These are phyloP conservation scores for Heritiera littoralis DNA, from an alignment of 345 rosid species.

Conservation along the genomic window DNA sequence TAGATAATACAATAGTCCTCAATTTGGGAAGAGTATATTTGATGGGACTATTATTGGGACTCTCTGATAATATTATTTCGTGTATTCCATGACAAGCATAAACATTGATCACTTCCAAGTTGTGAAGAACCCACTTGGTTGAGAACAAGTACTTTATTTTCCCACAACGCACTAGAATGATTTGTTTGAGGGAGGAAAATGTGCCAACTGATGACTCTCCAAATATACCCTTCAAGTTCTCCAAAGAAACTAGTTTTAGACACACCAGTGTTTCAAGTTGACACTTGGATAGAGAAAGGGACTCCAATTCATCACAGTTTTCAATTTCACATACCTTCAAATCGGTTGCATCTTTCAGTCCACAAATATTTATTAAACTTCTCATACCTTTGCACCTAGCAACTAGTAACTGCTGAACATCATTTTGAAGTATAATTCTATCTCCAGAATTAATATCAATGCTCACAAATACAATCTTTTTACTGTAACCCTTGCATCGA, in stretches of 20 bases:
- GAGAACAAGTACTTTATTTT: slow-evolving; percentile 22
- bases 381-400: background rate
- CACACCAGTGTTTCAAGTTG: background rate
- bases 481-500: no score
- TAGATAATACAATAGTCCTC: background rate
- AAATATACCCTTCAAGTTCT: background rate
- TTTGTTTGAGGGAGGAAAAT: background rate
- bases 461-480: background rate
- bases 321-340: background rate
- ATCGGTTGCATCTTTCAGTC: background rate
- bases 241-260: fast-evolving
- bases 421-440: background rate
- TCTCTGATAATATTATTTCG: slow-evolving; percentile 26
- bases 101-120: slow-evolving; percentile 12
- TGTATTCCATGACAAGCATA: slow-evolving; percentile 2
- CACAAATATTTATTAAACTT: background rate
- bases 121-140: slow-evolving; percentile 2
- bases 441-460: background rate
- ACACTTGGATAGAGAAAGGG: background rate
- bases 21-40: background rate
- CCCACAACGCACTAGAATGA: background rate
- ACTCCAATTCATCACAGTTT: background rate
- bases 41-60: no score
- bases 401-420: background rate
- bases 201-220: background rate